Conservation (phyloP, 441 rosid species). For the Euphorbia schlechtendalii region DNA sequence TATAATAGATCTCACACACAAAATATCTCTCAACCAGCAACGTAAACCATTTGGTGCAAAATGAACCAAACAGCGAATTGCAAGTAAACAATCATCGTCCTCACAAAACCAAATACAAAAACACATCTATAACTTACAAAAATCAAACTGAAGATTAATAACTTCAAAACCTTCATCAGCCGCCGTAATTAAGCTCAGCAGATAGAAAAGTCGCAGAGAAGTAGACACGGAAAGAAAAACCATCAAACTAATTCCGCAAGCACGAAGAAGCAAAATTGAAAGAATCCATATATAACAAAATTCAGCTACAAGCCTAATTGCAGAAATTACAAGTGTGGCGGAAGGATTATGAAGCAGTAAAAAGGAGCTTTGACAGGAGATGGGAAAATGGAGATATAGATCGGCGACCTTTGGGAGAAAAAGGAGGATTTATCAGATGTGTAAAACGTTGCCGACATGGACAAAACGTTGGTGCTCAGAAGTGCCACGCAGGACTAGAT, state of each 20-base stretch:
- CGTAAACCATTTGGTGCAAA: background rate
- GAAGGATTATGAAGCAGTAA: background rate
- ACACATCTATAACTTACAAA: slow-evolving; percentile 17
- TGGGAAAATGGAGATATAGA: background rate
- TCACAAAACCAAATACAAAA: background rate
- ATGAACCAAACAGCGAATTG: background rate
- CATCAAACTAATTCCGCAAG: slow-evolving; percentile 11
- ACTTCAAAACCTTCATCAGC: slow-evolving; percentile 24
- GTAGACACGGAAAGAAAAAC: background rate
- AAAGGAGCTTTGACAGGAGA: slow-evolving; percentile 9
- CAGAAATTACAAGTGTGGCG: background rate
- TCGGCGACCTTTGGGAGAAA: slow-evolving; percentile 1
- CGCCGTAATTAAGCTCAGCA: slow-evolving; percentile 24
- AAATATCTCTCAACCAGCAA: background rate
- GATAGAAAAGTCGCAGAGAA: background rate
- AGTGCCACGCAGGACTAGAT: slow-evolving; percentile 23
- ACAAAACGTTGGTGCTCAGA: slow-evolving; percentile 17
- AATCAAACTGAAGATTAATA: slow-evolving; percentile 12
- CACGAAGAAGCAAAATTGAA: background rate
- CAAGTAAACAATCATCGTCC: background rate
- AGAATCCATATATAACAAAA: background rate
- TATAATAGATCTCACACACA: background rate
- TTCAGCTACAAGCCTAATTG: background rate
- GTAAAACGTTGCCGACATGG: background rate
- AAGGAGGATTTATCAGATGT: slow-evolving; percentile 17